Base-by-base conservation (phyloP, 192 early-diverging fungal species). In the Coemansia erecta region DNA sequence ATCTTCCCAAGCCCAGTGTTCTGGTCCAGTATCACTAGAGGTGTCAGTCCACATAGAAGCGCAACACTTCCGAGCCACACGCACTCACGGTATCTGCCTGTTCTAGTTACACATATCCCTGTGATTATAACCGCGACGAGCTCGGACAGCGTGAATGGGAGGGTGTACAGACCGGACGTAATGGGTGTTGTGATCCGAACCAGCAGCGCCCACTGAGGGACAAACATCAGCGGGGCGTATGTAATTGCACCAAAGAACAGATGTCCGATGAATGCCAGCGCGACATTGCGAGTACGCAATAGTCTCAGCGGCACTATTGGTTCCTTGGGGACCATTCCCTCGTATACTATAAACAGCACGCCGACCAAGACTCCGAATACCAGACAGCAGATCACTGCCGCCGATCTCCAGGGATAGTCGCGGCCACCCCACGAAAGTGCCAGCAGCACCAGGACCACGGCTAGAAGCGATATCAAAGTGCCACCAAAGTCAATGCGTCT, bases 351-450 rank as follows among this genome's bases (percentile, higher is more conserved):
- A 37, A 90, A 83, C 10, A 89, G 52, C 5, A 81, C 39, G 10
- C 57, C 54, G 0, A 66, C 9, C 0, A 73, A 10, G 21, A 56
- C 28, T 18, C 75, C 70, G 41, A 59, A 48, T 10, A 67, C 63
- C 24, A 84, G 37, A 22, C 66, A 73, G 24, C 70, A 67, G 3
- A 81, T 42, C 0, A 84, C 81, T 10, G 61, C 40, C 13, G 71
- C 77, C 46, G 73, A 65, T 2, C 48, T 54, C 83, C 83, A 84
- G 1, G 74, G 44, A 17, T 60, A 67, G 23, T 74, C 71, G 43
- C 69, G 70, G 13, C 90, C 90, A 41, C 89, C 90, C 68, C 85
- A 82, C 22, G 86, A 80, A 22, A 87, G 73, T 0, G 89, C 88
- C 14, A 87, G 61, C 17, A 92, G 72, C 35, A 94, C 52, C 18